phyloP scores from a whole-genome alignment of 2,329 filamentous ascomycete species.

The Colletotrichum chrysophilum region DNA sequence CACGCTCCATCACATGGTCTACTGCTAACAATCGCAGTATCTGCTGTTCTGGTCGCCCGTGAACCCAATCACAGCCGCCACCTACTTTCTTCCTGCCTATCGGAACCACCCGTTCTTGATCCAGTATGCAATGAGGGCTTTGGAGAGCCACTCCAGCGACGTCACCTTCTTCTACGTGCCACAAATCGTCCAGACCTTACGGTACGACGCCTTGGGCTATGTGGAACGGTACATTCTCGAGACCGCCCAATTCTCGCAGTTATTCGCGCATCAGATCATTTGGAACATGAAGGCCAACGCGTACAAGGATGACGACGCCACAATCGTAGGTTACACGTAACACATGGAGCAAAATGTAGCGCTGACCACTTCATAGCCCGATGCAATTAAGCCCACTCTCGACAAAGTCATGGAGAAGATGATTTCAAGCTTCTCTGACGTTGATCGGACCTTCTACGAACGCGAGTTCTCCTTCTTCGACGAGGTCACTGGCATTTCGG shows the following conservation, averaged over 20 bases:
- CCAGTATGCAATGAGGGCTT: slow-evolving; percentile 93
- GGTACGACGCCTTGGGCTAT: slow-evolving; percentile 92
- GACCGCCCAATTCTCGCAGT: slow-evolving; percentile 95
- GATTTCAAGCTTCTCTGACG: slow-evolving; percentile 78
- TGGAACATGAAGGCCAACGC: slow-evolving; percentile 99
- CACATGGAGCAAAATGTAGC: not conserved
- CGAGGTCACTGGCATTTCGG: slow-evolving; percentile 93
- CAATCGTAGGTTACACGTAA: slow-evolving; percentile 65
- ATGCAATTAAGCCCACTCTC: slow-evolving; percentile 90
- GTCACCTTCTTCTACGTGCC: slow-evolving; percentile 99
- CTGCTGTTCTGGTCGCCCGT: slow-evolving; percentile 91
- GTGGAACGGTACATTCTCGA: slow-evolving; percentile 97
- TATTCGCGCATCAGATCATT: slow-evolving; percentile 99
- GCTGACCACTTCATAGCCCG: slow-evolving; percentile 61
- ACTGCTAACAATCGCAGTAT: slow-evolving; percentile 61
- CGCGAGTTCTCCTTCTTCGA: slow-evolving; percentile 98
- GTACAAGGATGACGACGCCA: slow-evolving; percentile 94
- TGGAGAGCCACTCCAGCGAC: slow-evolving; percentile 95
- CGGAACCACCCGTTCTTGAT: slow-evolving; percentile 90
- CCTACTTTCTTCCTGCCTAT: slow-evolving; percentile 90
- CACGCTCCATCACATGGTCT: not conserved
- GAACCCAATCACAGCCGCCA: slow-evolving; percentile 91
- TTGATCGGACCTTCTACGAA: slow-evolving; percentile 87
- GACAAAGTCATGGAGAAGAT: slow-evolving; percentile 89
- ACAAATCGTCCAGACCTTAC: slow-evolving; percentile 93